Base-by-base conservation (phyloP, 331 rosid species). In the Rhamnella rubrinervis region DNA sequence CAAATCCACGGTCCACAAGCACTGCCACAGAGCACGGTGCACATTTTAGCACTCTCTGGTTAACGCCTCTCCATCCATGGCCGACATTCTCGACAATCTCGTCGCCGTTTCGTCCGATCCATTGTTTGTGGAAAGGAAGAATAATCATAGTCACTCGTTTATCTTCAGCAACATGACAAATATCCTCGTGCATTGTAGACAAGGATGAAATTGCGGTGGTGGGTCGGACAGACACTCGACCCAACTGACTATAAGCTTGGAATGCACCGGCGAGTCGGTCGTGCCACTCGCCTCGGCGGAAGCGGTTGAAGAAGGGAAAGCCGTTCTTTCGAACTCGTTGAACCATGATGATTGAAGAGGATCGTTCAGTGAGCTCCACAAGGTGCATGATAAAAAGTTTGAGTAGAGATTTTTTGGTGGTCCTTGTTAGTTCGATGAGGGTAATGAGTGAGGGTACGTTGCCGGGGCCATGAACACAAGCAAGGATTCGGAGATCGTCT, bases 21-120 rank as follows among this genome's bases (percentile, higher is more conserved):
- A 92, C 75, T 0, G 86, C 93, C 0, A 88, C 98, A 0, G 98
- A 90, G 71, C 96, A 90, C 0, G 96, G 96, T 0, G 96, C 86
- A 47, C 73, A 65, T 66, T 80, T 83, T 5, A 92, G 85, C n/a
- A 90, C 96, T 71, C 75, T 85, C 47, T 86, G 96, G 72, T 90
- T 92, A 47, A 90, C 90, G 9, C 70, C 86, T 59, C 92, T 75
- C 98, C 98, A 92, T 0, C 76, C 88, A 4, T 85, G 86, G 16
- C 96, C 91, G 41, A 81, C 56, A 65, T 82, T 82, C 57, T 88
- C 96, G 39, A 55, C 8, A 20, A 46, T 64, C n/a, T 23, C 66
- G 44, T 67, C 76, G 2, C 59, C 79, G 6, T n/a, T 63, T 13
- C 73, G 77, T 25, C 46, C 16, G 47, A 73, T 83, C 96, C 96